Evolutionary conservation across 441 rosid genomes (phyloP), one percentile per base, ranked within the genome.

Genomic region (Pelargonium cotyledonis): DNA sequence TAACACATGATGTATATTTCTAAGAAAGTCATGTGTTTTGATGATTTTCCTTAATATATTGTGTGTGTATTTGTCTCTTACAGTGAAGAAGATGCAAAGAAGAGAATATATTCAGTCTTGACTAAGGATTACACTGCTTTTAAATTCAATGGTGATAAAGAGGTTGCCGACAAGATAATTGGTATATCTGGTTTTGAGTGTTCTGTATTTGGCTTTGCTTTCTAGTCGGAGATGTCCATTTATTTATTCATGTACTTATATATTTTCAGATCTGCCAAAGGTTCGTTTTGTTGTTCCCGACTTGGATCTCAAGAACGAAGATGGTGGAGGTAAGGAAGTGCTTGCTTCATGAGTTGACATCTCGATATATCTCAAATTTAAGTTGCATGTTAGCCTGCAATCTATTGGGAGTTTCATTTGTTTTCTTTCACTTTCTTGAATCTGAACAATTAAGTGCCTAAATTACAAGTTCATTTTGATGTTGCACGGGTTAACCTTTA

Each of bases 281-380:
- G 95, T 91, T 53, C 84, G 95, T 4, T 89, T 95, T 91, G 97
- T 89, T 74, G 93, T 89, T 68, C 97, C 93, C 16, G 95, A 87
- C 78, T 68, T 91, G 75, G 93, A 91, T 79, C 87, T 86, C 63
- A 89, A 68, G 80, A 89, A 91, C 79, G 85, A 91, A 73, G 91
- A 91, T 72, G 89, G 89, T 69, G 96, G 96, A 78, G 96, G 96
- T 90, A 74, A 77, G 70, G 3, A 21, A 23, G n/a, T 0, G 1
- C 15, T 26, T 53, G 16, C 11, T 43, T 65, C 31, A 16, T 68
- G 23, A 44, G 3, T 44, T n/a, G n/a, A n/a, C n/a, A n/a, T n/a
- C n/a, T n/a, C n/a, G n/a, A n/a, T n/a, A n/a, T n/a, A n/a, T n/a
- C n/a, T n/a, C n/a, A n/a, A n/a, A n/a, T n/a, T n/a, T n/a, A n/a